Conservation (phyloP, 2,329 filamentous ascomycete genomes). For the Akanthomyces dipterigenus region DNA sequence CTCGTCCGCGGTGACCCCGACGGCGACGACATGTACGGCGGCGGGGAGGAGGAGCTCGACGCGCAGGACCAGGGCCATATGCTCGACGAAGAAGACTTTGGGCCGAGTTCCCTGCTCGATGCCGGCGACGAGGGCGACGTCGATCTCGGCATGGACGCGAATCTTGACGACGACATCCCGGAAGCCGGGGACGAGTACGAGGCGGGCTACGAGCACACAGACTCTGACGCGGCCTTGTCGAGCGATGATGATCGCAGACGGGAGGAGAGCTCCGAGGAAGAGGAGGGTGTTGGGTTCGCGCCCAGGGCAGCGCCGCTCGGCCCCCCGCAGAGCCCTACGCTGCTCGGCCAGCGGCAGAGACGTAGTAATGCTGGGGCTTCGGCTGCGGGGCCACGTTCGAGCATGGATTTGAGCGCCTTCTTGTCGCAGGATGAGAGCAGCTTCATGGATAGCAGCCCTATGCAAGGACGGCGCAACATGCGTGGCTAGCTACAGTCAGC, state of each 20-base stretch:
- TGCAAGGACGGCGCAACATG: conserved; percentile 32
- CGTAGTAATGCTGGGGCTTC: background rate
- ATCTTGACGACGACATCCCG: conserved; percentile 66
- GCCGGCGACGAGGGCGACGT: conserved; percentile 19
- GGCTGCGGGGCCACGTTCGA: conserved; percentile 30
- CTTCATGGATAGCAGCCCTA: conserved; percentile 47
- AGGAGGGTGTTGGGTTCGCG: conserved; percentile 32
- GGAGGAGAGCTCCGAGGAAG: conserved; percentile 16
- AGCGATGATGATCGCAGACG: conserved; percentile 24
- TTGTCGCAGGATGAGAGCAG: conserved; percentile 53
- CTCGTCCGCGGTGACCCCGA: conserved; percentile 44
- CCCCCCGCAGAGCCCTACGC: conserved; percentile 32
- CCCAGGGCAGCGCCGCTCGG: conserved; percentile 27
- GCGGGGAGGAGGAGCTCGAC: conserved; percentile 47
- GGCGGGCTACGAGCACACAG: conserved; percentile 69
- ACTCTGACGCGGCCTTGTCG: conserved; percentile 60
- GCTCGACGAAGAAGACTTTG: conserved; percentile 57
- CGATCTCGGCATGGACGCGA: conserved; percentile 41
- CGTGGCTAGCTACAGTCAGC: conserved; percentile 14
- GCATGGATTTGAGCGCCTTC: conserved; percentile 51
- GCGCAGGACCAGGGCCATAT: conserved; percentile 52
- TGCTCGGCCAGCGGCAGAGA: conserved; percentile 20
- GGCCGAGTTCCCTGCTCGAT: conserved; percentile 25
- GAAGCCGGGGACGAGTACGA: conserved; percentile 47
- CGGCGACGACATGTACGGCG: conserved; percentile 44